Conservation (phyloP, 1,139 yeast species). For the Sugiyamaella pinicola region DNA sequence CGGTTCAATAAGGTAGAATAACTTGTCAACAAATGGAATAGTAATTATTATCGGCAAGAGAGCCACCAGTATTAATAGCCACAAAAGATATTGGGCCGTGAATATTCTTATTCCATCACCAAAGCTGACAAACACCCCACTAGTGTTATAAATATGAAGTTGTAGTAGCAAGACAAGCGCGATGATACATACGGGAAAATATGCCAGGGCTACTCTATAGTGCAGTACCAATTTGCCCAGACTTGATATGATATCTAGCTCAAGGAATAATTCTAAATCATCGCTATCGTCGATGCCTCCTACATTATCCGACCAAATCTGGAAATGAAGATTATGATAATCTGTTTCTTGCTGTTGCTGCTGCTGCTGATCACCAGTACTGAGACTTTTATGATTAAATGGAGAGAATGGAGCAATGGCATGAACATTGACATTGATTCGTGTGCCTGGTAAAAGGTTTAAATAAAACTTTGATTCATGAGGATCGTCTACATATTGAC, state of each 20-base stretch:
- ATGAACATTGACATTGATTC: conserved; percentile 55
- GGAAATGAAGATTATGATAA: conserved; percentile 40
- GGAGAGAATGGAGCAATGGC: conserved; percentile 84
- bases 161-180: conserved; percentile 34
- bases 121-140: conserved; percentile 55
- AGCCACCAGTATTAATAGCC: conserved; percentile 34
- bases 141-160: conserved; percentile 30
- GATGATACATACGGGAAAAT: conserved; percentile 39
- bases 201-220: conserved; percentile 40
- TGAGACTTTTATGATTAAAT: conserved; percentile 36
- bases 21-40: conserved; percentile 24
- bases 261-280: conserved; percentile 30
- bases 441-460: conserved; percentile 45
- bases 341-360: conserved; percentile 7
- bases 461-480: conserved; percentile 79
- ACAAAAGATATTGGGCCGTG: conserved; percentile 36
- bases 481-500: conserved; percentile 66
- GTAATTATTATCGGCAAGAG: conserved; percentile 48
- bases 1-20: conserved; percentile 44
- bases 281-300: not conserved
- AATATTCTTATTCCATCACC: conserved; percentile 49
- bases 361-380: conserved; percentile 8
- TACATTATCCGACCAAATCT: conserved; percentile 41
- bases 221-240: conserved; percentile 42
- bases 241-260: conserved; percentile 43